phyloP scores from a whole-genome alignment of 164 flowering plant genomes.

The Vitis vinifera region ASM3070453v1 NC_081814.1:10014501-10015000 shows the following conservation, averaged over 20 bases:
- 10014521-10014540: neutral
- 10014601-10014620: constrained; percentile 42
- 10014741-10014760: constrained; percentile 35
- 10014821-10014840: constrained; percentile 40
- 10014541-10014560: constrained; percentile 24
- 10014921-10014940: neutral
- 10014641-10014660: neutral
- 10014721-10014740: constrained; percentile 18
- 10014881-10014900: constrained; percentile 35
- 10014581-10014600: constrained; percentile 31
- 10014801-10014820: constrained; percentile 34
- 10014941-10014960: constrained; percentile 20
- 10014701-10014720: constrained; percentile 32
- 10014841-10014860: constrained; percentile 29
- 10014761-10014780: constrained; percentile 36
- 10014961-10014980: constrained; percentile 27
- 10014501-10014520: constrained; percentile 1
- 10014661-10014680: constrained; percentile 5
- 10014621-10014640: constrained; percentile 27
- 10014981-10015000: constrained; percentile 33
- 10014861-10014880: constrained; percentile 36
- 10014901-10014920: constrained; percentile 1
- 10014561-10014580: constrained; percentile 22
- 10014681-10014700: constrained; percentile 19
- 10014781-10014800: constrained; percentile 45